Conservation (phyloP, 1,284 basidiomycete genomes). For the Trametes hirsuta region DNA sequence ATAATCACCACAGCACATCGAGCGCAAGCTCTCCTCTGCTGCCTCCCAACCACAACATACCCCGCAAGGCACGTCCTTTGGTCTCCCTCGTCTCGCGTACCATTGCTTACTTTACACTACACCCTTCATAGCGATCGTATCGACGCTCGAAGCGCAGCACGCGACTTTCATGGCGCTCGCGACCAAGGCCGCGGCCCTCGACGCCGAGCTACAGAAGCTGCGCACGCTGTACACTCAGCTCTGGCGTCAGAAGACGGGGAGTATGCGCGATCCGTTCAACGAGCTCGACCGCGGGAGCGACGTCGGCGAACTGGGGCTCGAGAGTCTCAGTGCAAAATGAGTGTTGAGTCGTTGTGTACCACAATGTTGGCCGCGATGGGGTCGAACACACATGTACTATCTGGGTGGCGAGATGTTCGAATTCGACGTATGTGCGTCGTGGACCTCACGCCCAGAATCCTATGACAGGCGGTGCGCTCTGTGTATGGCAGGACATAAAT, state of each 20-base stretch:
- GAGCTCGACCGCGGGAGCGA: slow-evolving; percentile 57
- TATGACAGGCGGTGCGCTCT: not conserved
- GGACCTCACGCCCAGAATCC: not conserved
- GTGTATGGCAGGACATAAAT: slow-evolving; percentile 6
- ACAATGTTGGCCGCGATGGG: not conserved
- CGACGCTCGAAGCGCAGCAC: slow-evolving; percentile 77
- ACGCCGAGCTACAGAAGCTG: slow-evolving; percentile 72
- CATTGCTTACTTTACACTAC: not conserved
- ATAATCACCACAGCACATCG: slow-evolving; percentile 64
- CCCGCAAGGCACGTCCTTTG: slow-evolving; percentile 63
- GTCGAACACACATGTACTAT: too few relatives aligned
- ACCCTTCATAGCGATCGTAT: slow-evolving; percentile 55
- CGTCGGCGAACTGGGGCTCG: slow-evolving; percentile 45
- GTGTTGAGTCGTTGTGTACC: not conserved
- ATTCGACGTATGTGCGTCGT: not conserved
- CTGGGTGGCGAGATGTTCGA: not conserved
- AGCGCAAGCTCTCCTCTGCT: slow-evolving; percentile 73
- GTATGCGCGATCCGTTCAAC: slow-evolving; percentile 74
- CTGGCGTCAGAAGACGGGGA: slow-evolving; percentile 72
- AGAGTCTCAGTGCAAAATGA: slow-evolving; percentile 35
- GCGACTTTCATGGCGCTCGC: slow-evolving; percentile 73
- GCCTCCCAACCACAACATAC: slow-evolving; percentile 64
- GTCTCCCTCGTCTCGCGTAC: not conserved
- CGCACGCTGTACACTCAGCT: slow-evolving; percentile 67
- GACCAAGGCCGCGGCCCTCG: slow-evolving; percentile 67